A percentile compares a stretch with the other conserved stretches of the same genome.
These are phyloP conservation scores for Cantharellus anzutake DNA, from an alignment of 768 basidiomycete genomes.

Conservation along the genomic window DNA sequence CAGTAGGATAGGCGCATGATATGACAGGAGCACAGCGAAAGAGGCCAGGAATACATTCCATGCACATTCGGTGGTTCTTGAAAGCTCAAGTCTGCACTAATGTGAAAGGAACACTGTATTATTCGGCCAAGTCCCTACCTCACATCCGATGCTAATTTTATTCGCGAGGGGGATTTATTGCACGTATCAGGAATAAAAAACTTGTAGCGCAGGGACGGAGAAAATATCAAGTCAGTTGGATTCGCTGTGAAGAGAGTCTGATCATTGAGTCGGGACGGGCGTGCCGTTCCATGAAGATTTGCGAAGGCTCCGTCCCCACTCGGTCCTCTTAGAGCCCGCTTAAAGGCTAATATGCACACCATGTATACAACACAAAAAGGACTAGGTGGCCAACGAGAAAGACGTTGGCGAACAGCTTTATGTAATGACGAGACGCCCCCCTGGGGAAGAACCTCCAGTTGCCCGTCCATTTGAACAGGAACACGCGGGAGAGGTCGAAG, in stretches of 20 bases:
- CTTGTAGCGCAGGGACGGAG: constrained; percentile 91
- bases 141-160: constrained; percentile 44
- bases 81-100: constrained; percentile 33
- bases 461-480: constrained; percentile 93
- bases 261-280: background rate
- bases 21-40: constrained; percentile 33
- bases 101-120: constrained; percentile 5
- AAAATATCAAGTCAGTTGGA: constrained; percentile 76
- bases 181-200: constrained; percentile 92
- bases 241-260: constrained; percentile 72
- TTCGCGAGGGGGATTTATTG: constrained; percentile 73
- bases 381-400: background rate
- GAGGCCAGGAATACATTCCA: constrained; percentile 77
- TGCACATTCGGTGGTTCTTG: constrained; percentile 53
- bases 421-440: constrained; percentile 39
- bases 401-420: constrained; percentile 26
- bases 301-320: constrained; percentile 26
- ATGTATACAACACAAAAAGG: constrained; percentile 19
- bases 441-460: constrained; percentile 87
- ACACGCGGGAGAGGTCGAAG: constrained; percentile 75
- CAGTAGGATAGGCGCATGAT: too few relatives aligned
- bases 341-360: constrained; percentile 48
- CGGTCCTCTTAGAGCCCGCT: constrained; percentile 34
- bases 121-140: constrained; percentile 28
- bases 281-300: too few relatives aligned